Percentiles rank a stretch among this genome's conserved stretches.
These are phyloP conservation scores for Persicaria maculosa DNA, from an alignment of 148 eudicot species.

Conservation along the genomic window DNA sequence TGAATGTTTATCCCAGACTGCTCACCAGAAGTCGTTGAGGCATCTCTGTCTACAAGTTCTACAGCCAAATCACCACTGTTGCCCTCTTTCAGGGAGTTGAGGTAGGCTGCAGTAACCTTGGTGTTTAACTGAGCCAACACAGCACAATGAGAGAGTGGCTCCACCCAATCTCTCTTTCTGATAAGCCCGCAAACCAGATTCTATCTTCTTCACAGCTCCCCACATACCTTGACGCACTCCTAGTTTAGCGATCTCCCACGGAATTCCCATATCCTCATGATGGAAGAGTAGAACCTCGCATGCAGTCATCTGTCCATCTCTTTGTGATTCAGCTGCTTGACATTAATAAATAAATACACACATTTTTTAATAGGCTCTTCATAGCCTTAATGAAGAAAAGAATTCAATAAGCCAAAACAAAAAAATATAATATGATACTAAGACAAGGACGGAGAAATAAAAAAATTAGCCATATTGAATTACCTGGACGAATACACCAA, in stretches of 20 bases:
- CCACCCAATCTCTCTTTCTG: slow-evolving; percentile 58
- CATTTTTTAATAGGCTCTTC: neutral
- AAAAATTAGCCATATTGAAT: neutral
- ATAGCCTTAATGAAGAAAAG: neutral
- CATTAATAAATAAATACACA: neutral
- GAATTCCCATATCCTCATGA: slow-evolving; percentile 96
- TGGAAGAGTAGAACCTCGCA: slow-evolving; percentile 91
- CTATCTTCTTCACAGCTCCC: slow-evolving; percentile 80
- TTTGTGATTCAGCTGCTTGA: slow-evolving; percentile 57
- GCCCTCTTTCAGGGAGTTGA: slow-evolving; percentile 30
- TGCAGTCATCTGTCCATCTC: slow-evolving; percentile 54
- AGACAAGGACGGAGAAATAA: neutral
- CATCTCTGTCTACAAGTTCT: neutral
- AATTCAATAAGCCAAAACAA: no score
- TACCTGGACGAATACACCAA: slow-evolving; percentile 92
- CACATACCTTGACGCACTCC: slow-evolving; percentile 96
- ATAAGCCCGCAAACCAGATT: slow-evolving; percentile 69
- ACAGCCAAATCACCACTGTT: neutral
- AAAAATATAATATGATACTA: no score
- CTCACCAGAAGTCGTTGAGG: slow-evolving; percentile 27
- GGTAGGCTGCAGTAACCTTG: slow-evolving; percentile 43
- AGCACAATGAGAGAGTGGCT: slow-evolving; percentile 40
- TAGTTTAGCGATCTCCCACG: slow-evolving; percentile 82
- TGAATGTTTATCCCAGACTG: slow-evolving; percentile 44
- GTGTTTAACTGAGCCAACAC: slow-evolving; percentile 64